A percentile compares a stretch with the other conserved stretches of the same genome.
These are phyloP conservation scores for Trametes maxima DNA, from an alignment of 768 basidiomycete species.

Conservation along the genomic window DNA sequence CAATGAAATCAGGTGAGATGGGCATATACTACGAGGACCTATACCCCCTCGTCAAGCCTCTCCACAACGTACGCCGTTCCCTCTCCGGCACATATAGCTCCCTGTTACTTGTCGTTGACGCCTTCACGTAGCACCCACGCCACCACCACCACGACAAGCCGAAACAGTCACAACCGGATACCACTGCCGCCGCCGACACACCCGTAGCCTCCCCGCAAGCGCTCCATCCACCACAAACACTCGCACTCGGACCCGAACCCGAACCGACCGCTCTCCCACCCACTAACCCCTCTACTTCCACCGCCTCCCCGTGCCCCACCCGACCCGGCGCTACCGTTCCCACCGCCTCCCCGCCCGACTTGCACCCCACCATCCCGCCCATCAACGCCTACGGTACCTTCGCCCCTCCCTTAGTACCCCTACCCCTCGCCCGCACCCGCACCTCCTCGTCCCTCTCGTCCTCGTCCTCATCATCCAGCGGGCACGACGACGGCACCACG, in stretches of 20 bases:
- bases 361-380: conserved; percentile 44
- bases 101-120: background rate
- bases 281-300: background rate
- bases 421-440: conserved; percentile 18
- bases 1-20: conserved; percentile 45
- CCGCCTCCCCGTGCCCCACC: background rate
- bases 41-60: conserved; percentile 55
- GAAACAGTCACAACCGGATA: background rate
- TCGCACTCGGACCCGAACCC: background rate
- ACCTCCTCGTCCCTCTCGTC: conserved; percentile 26
- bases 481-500: conserved; percentile 29
- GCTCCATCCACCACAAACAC: background rate
- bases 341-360: background rate
- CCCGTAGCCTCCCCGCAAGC: background rate
- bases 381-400: conserved; percentile 58
- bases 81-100: background rate
- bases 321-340: background rate
- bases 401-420: conserved; percentile 29
- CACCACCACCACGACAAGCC: conserved; percentile 11
- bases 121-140: conserved; percentile 8
- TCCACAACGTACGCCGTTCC: conserved; percentile 49
- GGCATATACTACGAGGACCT: conserved; percentile 67
- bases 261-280: background rate
- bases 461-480: conserved; percentile 19
- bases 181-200: background rate